Percentiles rank a stretch among this genome's conserved stretches.
phyloP scores from a whole-genome alignment of 1,139 yeast genomes.

The Yamadazyma epiphylla region DNA sequence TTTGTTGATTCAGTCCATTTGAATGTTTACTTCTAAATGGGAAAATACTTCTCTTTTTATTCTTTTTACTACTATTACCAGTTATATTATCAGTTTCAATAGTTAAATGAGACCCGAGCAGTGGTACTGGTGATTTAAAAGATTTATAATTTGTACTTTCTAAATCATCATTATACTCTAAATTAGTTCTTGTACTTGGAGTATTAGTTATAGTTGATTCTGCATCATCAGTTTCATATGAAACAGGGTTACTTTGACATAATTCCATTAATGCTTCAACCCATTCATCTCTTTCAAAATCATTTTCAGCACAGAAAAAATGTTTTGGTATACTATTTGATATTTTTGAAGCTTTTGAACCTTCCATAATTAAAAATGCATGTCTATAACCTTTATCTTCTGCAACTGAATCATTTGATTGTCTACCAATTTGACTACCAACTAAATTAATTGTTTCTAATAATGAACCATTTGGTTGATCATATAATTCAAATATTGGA shows the following conservation, averaged over 20 bases:
- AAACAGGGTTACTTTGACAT: conserved; percentile 2
- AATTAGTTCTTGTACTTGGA: conserved; percentile 7
- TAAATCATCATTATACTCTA: conserved; percentile 16
- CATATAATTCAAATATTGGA: conserved; percentile 56
- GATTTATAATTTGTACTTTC: conserved; percentile 6
- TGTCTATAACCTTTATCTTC: conserved; percentile 73
- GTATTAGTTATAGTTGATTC: conserved; percentile 8
- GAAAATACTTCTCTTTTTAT: conserved; percentile 56
- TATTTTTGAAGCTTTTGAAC: conserved; percentile 50
- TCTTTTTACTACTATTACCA: conserved; percentile 41
- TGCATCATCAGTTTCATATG: conserved; percentile 10
- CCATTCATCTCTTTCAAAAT: conserved; percentile 79
- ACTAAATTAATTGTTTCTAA: conserved; percentile 57
- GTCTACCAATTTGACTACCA: conserved; percentile 59
- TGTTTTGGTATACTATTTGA: conserved; percentile 55
- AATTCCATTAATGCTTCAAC: conserved; percentile 52
- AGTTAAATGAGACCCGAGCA: conserved; percentile 11
- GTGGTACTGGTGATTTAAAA: conserved; percentile 11
- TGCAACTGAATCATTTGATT: conserved; percentile 54
- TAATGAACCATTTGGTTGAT: conserved; percentile 53
- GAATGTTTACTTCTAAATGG: conserved; percentile 42
- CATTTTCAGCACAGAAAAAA: conserved; percentile 79
- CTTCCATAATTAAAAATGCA: conserved; percentile 71
- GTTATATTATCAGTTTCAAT: conserved; percentile 8
- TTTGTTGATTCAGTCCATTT: conserved; percentile 2